Conservation (phyloP, 805 yeast species). For the Lachancea meyersii region DNA sequence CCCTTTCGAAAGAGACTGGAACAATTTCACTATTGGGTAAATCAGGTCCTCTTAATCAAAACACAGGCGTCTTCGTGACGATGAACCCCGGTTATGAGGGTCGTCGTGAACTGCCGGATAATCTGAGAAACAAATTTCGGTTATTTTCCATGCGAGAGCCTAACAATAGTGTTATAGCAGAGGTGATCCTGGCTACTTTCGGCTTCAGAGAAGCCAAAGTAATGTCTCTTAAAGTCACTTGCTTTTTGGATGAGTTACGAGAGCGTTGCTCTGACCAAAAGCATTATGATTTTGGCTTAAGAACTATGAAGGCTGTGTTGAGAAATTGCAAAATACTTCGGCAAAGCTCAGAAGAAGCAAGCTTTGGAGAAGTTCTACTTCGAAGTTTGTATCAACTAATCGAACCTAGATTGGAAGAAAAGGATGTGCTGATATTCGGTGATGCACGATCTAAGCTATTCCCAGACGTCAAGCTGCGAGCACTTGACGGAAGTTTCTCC, state of each 20-base stretch:
- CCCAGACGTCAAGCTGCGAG: slow-evolving; percentile 14
- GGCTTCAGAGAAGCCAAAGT: slow-evolving; percentile 50
- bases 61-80: slow-evolving; percentile 76
- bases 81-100: slow-evolving; percentile 90
- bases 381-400: slow-evolving; percentile 55
- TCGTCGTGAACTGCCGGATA: slow-evolving; percentile 76
- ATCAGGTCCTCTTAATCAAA: slow-evolving; percentile 35
- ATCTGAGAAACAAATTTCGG: slow-evolving; percentile 71
- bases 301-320: slow-evolving; percentile 69
- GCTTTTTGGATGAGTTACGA: slow-evolving; percentile 46
- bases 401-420: slow-evolving; percentile 55
- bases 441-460: slow-evolving; percentile 27
- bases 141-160: slow-evolving; percentile 70
- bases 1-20: slow-evolving; percentile 30
- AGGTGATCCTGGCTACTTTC: slow-evolving; percentile 64
- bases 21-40: slow-evolving; percentile 41
- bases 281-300: slow-evolving; percentile 87
- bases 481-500: slow-evolving; percentile 27
- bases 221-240: slow-evolving; percentile 46
- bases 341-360: slow-evolving; percentile 18
- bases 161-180: slow-evolving; percentile 60
- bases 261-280: slow-evolving; percentile 43
- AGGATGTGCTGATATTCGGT: slow-evolving; percentile 38
- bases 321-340: slow-evolving; percentile 48
- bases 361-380: slow-evolving; percentile 34